phyloP scores from a whole-genome alignment of 352 stramenopile genomes.

The Globisporangium sylvaticum region DNA sequence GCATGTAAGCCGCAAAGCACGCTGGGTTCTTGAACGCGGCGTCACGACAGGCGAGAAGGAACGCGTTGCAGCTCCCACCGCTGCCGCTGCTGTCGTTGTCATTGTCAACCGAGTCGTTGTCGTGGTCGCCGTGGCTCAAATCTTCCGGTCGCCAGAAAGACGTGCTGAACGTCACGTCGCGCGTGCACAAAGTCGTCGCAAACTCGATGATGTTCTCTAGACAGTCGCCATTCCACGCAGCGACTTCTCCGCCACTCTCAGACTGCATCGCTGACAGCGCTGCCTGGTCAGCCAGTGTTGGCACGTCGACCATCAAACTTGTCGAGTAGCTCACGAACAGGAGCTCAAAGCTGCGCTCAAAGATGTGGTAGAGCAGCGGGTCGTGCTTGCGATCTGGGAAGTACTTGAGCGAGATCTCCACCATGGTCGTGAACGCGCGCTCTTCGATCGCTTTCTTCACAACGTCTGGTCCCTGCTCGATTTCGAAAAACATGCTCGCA shows the following conservation, averaged over 20 bases:
- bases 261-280: constrained; percentile 62
- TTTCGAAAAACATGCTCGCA: constrained; percentile 48
- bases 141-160: constrained; percentile 61
- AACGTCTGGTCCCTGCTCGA: constrained; percentile 40
- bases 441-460: constrained; percentile 71
- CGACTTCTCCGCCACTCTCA: constrained; percentile 51
- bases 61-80: constrained; percentile 50
- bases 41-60: constrained; percentile 66
- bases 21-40: constrained; percentile 73
- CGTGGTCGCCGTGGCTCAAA: constrained; percentile 8
- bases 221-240: constrained; percentile 65
- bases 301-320: constrained; percentile 76
- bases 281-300: constrained; percentile 65
- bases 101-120: constrained; percentile 34
- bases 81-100: constrained; percentile 27
- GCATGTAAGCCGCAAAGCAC: constrained; percentile 71
- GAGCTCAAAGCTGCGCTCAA: constrained; percentile 64
- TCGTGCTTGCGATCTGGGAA: constrained; percentile 70
- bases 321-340: constrained; percentile 71
- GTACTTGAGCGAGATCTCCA: constrained; percentile 75
- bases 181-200: constrained; percentile 54
- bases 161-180: constrained; percentile 49
- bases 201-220: constrained; percentile 79
- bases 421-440: constrained; percentile 62
- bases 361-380: constrained; percentile 63